Evolutionary conservation across 352 stramenopile genomes (phyloP), one percentile per base, ranked within the genome.

Genomic region (Aphanomyces cochlioides): DNA sequence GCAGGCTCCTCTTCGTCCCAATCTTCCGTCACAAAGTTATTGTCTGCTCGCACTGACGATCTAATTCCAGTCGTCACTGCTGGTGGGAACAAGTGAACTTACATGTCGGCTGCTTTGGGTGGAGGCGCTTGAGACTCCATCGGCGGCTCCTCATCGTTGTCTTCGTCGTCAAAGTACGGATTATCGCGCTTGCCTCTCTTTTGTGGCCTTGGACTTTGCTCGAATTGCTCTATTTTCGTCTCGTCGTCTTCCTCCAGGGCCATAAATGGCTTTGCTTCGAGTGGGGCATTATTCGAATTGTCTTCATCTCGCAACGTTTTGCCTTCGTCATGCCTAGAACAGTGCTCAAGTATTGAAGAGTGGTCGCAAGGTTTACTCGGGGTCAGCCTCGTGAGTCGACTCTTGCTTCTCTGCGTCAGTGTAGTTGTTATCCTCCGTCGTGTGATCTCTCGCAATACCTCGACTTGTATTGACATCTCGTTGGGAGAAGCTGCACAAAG

Each of bases 1-100:
- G 60, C 54, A 3, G 76, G 72, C 28, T 89, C 82, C 43, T 89
- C 77, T 2, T 73, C 78, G 66, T 92, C 84, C 84, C 84, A 92
- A 48, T 92, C 82, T 8, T 92, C 85, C 36, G 90, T 79, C 8
- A 79, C 82, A 72, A 92, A 92, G 66, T 92, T 92, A 73, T 92
- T 90, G 69, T 90, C 83, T 3, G 72, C 50, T 17, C 74, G 64
- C 28, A 88, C 73, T 47, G 40, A 58, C 58, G 65, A 73, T 59
- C 3, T 54, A 43, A 19, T 45, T 74, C 47, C 59, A 60, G 47
- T 67, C 7, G 3, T 43, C 56, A 58, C 65, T 53, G 21, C 69
- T 45, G n/a, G 47, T 17, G 13, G 57, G 21, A 48, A 7, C 41
- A 54, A 12, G 40, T 47, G 12, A 10, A 19, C 13, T 36, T 36